These are phyloP conservation scores for Pestalotiopsis sp. DNA, from an alignment of 2,329 filamentous ascomycete species.

Conservation along the genomic window DNA sequence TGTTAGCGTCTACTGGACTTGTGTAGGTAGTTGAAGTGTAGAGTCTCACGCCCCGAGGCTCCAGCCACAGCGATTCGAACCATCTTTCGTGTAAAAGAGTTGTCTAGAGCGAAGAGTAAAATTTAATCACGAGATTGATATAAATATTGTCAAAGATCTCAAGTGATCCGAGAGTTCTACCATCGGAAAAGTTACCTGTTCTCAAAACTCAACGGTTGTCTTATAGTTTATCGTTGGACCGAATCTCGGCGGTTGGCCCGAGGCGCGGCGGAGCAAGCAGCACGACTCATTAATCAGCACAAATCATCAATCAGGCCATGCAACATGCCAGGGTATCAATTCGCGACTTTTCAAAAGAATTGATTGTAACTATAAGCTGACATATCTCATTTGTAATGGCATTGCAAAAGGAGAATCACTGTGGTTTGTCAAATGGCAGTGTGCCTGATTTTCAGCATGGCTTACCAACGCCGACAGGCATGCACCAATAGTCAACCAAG, in stretches of 20 bases:
- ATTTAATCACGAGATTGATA: too few species aligned
- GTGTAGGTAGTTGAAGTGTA: neutral
- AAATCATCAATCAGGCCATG: neutral
- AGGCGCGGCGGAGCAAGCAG: neutral
- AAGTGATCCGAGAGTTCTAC: too few species aligned
- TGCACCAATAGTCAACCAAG: too few species aligned
- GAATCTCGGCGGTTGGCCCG: neutral
- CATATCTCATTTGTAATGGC: too few species aligned
- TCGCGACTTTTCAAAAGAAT: too few species aligned
- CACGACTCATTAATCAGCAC: neutral
- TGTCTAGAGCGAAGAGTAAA: neutral
- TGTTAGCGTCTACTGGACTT: neutral
- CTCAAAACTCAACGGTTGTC: neutral
- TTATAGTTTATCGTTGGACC: conserved; percentile 4
- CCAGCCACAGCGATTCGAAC: conserved; percentile 46
- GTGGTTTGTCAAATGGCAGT: too few species aligned
- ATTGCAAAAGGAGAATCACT: too few species aligned
- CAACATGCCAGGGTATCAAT: neutral
- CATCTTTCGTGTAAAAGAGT: conserved; percentile 29
- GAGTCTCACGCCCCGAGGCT: conserved; percentile 39
- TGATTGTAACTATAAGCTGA: too few species aligned
- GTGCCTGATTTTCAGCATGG: too few species aligned
- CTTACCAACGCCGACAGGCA: too few species aligned
- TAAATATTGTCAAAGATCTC: too few species aligned
- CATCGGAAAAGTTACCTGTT: neutral